These are phyloP conservation scores for Fusarium domesticum DNA, from an alignment of 2,329 filamentous ascomycete species.

Conservation along the genomic window DNA sequence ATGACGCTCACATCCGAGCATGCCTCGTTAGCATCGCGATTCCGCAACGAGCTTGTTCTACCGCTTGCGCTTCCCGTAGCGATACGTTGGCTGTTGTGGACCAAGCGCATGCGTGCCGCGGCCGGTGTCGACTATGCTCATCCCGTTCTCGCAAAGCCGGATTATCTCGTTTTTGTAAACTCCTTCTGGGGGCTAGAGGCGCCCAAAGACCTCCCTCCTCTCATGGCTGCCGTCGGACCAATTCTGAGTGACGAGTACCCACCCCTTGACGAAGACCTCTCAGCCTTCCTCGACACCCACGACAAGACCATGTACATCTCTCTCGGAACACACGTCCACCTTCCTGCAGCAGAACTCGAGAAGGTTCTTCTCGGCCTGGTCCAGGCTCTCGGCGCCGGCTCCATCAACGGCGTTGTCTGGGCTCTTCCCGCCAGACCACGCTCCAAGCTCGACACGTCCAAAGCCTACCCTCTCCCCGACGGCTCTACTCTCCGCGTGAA, in stretches of 20 bases:
- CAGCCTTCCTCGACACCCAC: slow-evolving; percentile 30
- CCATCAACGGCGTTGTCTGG: slow-evolving; percentile 42
- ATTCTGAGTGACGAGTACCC: slow-evolving; percentile 34
- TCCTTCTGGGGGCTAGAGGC: slow-evolving; percentile 42
- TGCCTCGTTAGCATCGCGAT: slow-evolving; percentile 36
- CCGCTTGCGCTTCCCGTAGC: slow-evolving; percentile 31
- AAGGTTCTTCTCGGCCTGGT: slow-evolving; percentile 35
- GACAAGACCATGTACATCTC: slow-evolving; percentile 35
- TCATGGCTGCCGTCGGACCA: slow-evolving; percentile 37
- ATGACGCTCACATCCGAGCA: slow-evolving; percentile 37
- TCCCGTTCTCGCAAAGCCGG: slow-evolving; percentile 33
- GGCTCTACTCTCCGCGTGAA: slow-evolving; percentile 6
- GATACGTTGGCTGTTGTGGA: slow-evolving; percentile 31
- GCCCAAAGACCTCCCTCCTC: slow-evolving; percentile 40
- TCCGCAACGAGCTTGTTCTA: slow-evolving; percentile 36
- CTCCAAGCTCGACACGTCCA: slow-evolving; percentile 21
- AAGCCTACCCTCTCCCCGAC: slow-evolving; percentile 11
- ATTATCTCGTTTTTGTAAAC: slow-evolving; percentile 41
- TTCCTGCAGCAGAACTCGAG: slow-evolving; percentile 26
- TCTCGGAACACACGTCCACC: slow-evolving; percentile 38
- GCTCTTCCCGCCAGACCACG: slow-evolving; percentile 27
- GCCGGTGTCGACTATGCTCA: slow-evolving; percentile 34
- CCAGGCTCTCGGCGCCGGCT: slow-evolving; percentile 20
- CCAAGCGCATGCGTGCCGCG: slow-evolving; percentile 32
- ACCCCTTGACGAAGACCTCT: slow-evolving; percentile 23